Base-by-base conservation (phyloP, 1,284 basidiomycete species). In the Malassezia vespertilionis region DNA sequence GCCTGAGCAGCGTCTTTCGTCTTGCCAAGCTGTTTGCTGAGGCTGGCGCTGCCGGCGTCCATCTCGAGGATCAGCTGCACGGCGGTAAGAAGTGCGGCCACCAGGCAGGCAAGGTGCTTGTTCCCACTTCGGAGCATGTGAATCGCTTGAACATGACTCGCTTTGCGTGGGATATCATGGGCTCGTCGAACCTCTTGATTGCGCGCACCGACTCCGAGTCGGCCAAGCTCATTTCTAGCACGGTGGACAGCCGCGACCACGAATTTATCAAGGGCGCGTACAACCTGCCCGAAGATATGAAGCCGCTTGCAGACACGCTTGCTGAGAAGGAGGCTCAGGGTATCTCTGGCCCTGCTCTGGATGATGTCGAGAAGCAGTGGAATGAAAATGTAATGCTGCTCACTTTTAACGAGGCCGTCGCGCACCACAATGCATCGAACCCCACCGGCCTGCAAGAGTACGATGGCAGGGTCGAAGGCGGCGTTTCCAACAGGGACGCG, bases 191-290 rank as follows among this genome's bases (percentile, higher is more conserved):
- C 79, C 78, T 89, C 33, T 73, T 88, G 52, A 86, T 93, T 56
- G 86, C 86, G 8, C 82, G 88, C 46, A 91, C 89, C 3, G 89
- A 93, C 71, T 83, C 87, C 9, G 86, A 91, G 73, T 83, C 82
- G n/a, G 86, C 80, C 35, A 84, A 81, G 71, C 79, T 91, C 35
- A 78, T 93, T 57, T 84, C 84, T 14, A 83, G 82, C 20, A 87
- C 82, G 48, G 77, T 90, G 34, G 89, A 93, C 63, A 72, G 78
- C 42, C 77, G 78, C 22, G 88, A 86, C 64, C 74, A 76, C 61
- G 71, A 71, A 58, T 68, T 69, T 46, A 63, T 68, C 56, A 63
- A 61, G 47, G 67, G 67, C 34, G 65, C 62, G 14, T 65, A 61
- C 58, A 61, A 65, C 46, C 42, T 67, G 43, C 61, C 61, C 9